These are phyloP conservation scores for Corylus americana DNA, from an alignment of 306 rosid genomes.

Conservation along the genomic window DNA sequence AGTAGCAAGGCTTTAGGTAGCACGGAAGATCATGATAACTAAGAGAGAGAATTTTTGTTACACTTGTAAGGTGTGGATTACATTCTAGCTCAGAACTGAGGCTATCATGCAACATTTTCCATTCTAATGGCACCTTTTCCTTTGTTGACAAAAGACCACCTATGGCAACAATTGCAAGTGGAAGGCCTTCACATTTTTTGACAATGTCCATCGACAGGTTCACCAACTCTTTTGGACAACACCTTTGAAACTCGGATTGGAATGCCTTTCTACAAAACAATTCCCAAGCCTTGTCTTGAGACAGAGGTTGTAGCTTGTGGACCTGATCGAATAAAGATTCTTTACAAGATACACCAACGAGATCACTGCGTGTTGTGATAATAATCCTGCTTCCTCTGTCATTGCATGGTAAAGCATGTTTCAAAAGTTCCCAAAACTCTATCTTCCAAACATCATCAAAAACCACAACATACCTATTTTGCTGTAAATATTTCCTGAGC, in stretches of 20 bases:
- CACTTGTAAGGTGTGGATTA: slow-evolving; percentile 5
- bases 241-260: background rate
- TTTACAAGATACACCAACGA: background rate
- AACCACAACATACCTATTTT: background rate
- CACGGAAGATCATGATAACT: slow-evolving; percentile 21
- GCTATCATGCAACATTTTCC: background rate
- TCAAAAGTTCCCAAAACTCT: background rate
- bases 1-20: slow-evolving; percentile 21
- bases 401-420: slow-evolving; percentile 6
- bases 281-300: background rate
- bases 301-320: background rate
- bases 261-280: slow-evolving; percentile 6
- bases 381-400: background rate
- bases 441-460: slow-evolving; percentile 2
- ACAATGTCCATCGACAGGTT: background rate
- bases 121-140: background rate
- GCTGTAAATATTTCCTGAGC: background rate
- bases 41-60: background rate
- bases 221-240: background rate
- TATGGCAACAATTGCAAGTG: slow-evolving; percentile 20
- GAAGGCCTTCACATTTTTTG: slow-evolving; percentile 13
- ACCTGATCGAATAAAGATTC: background rate
- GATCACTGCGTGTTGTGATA: background rate
- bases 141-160: slow-evolving; percentile 19
- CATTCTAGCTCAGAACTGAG: background rate